Evolutionary conservation across 1,139 yeast genomes (phyloP), one percentile per base, ranked within the genome.

Genomic region (Pneumocystis carinii): DNA sequence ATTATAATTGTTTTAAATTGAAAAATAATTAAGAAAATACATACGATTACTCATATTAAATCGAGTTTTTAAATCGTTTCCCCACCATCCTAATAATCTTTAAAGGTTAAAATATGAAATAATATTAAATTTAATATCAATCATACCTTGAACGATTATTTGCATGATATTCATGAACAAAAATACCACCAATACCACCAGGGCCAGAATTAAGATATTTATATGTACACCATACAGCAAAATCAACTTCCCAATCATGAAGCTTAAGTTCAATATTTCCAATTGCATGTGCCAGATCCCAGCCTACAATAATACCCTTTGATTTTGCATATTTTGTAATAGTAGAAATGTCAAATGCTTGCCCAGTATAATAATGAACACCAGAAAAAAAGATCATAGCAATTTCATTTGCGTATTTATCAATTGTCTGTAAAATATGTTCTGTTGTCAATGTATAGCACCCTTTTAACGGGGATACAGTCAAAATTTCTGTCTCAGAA

Each of bases 81-180:
- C 97, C 97, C 97, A 90, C 97, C 97, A 90, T 0, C 97, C 97
- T 0, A 96, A 95, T 64, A 87, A 76, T 67, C 97, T 77, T 1
- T 95, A 86, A 48, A 81, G 71, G 62, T 77, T 77, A 56, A 59
- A 59, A 74, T 73, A 17, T 71, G 35, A 70, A 71, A 62, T 75
- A 69, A 70, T 71, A 75, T 24, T 57, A 57, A 37, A 37, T 19
- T 15, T n/a, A 10, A 15, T 57, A 57, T 24, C 14, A 15, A 38
- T 63, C 10, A 32, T 19, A 69, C 70, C 70, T n/a, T 15, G 12
- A 14, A 24, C 15, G 15, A 48, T 48, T 19, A 24, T 48, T 48
- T 59, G 81, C 78, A 71, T 75, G 76, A 62, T 70, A 73, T 68
- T 82, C 84, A 72, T 89, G 83, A 36, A 90, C 85, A 70, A 82